These are phyloP conservation scores for Candida boidinii DNA, from an alignment of 805 yeast species.

Conservation along the genomic window DNA sequence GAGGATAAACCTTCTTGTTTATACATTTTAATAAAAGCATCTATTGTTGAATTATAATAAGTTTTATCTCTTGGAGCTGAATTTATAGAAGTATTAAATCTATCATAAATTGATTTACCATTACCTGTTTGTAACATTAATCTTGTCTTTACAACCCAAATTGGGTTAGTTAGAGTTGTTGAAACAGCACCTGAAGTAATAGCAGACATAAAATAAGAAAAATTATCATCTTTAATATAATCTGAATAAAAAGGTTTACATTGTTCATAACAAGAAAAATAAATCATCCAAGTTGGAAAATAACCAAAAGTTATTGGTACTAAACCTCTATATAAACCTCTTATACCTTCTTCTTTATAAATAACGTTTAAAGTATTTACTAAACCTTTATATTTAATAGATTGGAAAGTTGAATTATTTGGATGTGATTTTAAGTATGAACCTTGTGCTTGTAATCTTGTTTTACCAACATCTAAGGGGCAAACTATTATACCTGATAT, in stretches of 20 bases:
- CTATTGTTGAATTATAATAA: conserved; percentile 68
- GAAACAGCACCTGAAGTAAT: conserved; percentile 84
- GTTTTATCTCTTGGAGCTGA: conserved; percentile 8
- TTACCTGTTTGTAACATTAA: conserved; percentile 74
- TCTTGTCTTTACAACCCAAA: conserved; percentile 96
- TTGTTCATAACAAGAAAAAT: conserved; percentile 81
- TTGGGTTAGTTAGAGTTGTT: conserved; percentile 82
- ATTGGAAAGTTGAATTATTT: conserved; percentile 5
- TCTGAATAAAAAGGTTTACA: conserved; percentile 40
- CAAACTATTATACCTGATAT: conserved; percentile 84
- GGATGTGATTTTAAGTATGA: conserved; percentile 22
- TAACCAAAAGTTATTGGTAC: conserved; percentile 92
- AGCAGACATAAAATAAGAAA: conserved; percentile 48
- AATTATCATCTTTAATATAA: conserved; percentile 17
- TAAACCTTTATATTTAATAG: conserved; percentile 47
- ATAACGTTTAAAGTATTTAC: conserved; percentile 59
- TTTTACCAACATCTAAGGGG: conserved; percentile 93
- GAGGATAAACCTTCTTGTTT: conserved; percentile 69
- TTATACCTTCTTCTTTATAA: conserved; percentile 65
- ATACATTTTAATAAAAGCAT: conserved; percentile 79
- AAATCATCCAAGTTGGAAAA: conserved; percentile 96
- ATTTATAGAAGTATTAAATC: conserved; percentile 16
- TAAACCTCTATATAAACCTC: conserved; percentile 83
- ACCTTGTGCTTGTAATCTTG: conserved; percentile 91
- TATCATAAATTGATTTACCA: conserved; percentile 29